phyloP scores from a whole-genome alignment of 2,329 filamentous ascomycete genomes.

The Cordyceps farinosa region DNA sequence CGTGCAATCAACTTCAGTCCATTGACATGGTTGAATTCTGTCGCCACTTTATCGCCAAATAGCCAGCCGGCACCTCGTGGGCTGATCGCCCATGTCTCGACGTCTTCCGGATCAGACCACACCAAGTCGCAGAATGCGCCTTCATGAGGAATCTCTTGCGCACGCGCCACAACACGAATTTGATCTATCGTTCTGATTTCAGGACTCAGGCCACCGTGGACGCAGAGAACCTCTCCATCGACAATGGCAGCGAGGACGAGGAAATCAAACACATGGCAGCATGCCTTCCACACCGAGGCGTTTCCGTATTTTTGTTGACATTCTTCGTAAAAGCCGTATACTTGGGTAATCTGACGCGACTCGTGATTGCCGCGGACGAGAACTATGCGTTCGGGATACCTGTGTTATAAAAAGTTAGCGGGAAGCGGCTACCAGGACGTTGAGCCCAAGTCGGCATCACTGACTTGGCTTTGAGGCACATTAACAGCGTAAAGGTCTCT shows the following conservation, averaged over 20 bases:
- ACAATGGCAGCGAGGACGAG: conserved; percentile 95
- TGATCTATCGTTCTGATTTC: conserved; percentile 97
- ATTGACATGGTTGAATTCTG: conserved; percentile 96
- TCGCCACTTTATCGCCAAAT: conserved; percentile 95
- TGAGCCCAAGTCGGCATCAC: conserved; percentile 27
- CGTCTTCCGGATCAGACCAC: conserved; percentile 96
- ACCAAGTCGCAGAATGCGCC: conserved; percentile 97
- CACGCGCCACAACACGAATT: conserved; percentile 96
- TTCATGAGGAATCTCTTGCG: conserved; percentile 96
- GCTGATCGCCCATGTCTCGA: conserved; percentile 93
- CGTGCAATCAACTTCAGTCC: conserved; percentile 92
- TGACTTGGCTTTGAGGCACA: conserved; percentile 81
- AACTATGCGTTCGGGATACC: conserved; percentile 92
- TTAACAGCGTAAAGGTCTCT: conserved; percentile 94
- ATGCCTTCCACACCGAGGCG: conserved; percentile 99
- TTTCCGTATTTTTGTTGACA: conserved; percentile 98
- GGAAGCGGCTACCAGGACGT: not conserved
- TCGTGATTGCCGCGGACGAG: conserved; percentile 98
- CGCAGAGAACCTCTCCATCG: conserved; percentile 96
- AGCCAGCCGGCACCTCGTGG: conserved; percentile 96
- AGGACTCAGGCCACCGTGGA: conserved; percentile 85
- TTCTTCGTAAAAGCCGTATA: conserved; percentile 98
- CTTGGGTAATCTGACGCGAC: conserved; percentile 94
- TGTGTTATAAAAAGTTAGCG: conserved; percentile 31
- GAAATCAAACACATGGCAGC: conserved; percentile 99